Percentiles rank a stretch among this genome's conserved stretches.
phyloP scores from a whole-genome alignment of 1,284 basidiomycete genomes.

The Moniliophthora roreri region DNA sequence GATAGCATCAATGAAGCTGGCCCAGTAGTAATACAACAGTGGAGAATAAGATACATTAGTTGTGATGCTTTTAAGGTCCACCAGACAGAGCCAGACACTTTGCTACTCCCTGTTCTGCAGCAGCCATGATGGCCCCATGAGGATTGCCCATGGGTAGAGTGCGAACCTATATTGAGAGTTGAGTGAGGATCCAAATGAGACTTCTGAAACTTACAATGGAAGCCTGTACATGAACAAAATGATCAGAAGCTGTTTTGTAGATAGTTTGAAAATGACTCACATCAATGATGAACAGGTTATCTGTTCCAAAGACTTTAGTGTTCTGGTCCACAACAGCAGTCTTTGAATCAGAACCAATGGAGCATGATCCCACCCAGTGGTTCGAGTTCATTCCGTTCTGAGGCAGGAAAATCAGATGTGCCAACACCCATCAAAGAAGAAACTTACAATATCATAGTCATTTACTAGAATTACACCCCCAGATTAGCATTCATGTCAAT shows the following conservation, averaged over 20 bases:
- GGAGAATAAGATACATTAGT: neutral
- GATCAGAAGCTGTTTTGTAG: slow-evolving; percentile 1
- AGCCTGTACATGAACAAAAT: slow-evolving; percentile 22
- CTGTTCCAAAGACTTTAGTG: slow-evolving; percentile 54
- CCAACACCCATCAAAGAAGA: neutral
- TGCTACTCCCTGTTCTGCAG: slow-evolving; percentile 25
- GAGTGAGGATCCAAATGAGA: too few species aligned
- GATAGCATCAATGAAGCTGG: too few species aligned
- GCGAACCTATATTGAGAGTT: slow-evolving; percentile 13
- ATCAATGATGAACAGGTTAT: slow-evolving; percentile 51
- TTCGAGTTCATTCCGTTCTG: slow-evolving; percentile 47
- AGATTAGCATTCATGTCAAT: slow-evolving; percentile 4
- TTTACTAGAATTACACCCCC: slow-evolving; percentile 33
- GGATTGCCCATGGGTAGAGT: slow-evolving; percentile 22
- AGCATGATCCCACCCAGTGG: slow-evolving; percentile 58
- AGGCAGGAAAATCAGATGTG: neutral
- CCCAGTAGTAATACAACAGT: neutral
- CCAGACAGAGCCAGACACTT: slow-evolving; percentile 27
- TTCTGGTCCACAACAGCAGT: slow-evolving; percentile 54
- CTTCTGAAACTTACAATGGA: slow-evolving; percentile 36
- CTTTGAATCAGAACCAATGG: slow-evolving; percentile 33
- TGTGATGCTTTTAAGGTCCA: slow-evolving; percentile 17
- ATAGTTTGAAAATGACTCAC: slow-evolving; percentile 28
- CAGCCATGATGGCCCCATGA: slow-evolving; percentile 25
- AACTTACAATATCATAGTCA: slow-evolving; percentile 42